These are phyloP conservation scores for Tuber umbilicatum DNA, from an alignment of 495 filamentous ascomycete genomes.

Conservation along the genomic window DNA sequence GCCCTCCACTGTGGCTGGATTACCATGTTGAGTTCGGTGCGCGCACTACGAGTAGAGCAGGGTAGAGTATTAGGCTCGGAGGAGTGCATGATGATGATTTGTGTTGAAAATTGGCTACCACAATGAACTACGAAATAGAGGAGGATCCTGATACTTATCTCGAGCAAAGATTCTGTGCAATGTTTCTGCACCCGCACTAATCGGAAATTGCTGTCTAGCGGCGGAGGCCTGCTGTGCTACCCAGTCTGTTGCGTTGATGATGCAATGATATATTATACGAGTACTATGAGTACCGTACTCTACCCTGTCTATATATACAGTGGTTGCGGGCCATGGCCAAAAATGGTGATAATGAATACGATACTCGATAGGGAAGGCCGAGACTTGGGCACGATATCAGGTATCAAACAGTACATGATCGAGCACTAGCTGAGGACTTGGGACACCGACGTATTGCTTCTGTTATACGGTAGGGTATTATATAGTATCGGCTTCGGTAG, in stretches of 20 bases:
- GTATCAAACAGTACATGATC: not conserved
- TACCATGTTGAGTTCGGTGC: not conserved
- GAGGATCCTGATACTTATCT: not conserved
- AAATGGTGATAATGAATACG: too few species aligned
- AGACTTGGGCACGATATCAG: not conserved
- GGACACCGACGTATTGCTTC: not conserved
- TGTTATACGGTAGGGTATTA: not conserved
- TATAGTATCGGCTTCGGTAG: not conserved
- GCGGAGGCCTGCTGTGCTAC: not conserved
- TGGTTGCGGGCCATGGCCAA: not conserved
- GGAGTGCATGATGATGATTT: too few species aligned
- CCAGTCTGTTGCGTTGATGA: not conserved
- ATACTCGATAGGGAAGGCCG: not conserved
- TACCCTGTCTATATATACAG: not conserved
- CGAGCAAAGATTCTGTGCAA: not conserved
- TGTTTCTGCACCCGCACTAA: not conserved
- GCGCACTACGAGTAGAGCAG: not conserved
- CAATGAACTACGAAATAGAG: not conserved
- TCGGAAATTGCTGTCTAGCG: not conserved
- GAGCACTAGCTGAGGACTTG: not conserved
- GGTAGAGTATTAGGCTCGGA: not conserved
- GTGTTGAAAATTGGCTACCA: too few species aligned
- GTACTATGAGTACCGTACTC: too few species aligned
- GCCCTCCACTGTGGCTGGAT: not conserved
- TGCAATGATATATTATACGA: not conserved